Evolutionary conservation across 2,329 filamentous ascomycete genomes (phyloP).

Genomic region (Zymoseptoria ardabiliae): DNA sequence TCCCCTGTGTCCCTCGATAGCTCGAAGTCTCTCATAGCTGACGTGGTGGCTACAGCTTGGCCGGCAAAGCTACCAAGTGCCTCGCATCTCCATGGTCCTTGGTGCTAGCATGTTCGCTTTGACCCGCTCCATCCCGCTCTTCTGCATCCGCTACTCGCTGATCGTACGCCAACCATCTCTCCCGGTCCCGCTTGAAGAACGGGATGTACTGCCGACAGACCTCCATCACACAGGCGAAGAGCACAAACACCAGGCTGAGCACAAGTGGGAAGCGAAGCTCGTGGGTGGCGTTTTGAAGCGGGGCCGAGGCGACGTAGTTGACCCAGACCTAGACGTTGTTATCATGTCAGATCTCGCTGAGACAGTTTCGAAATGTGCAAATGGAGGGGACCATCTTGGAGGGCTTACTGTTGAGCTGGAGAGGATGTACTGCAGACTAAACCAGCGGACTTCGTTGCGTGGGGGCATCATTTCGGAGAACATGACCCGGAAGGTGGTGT

Average conservation of each 20-base stretch:
- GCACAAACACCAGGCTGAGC: slow-evolving; percentile 3
- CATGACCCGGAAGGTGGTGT: slow-evolving; percentile 5
- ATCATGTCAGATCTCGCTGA: not conserved
- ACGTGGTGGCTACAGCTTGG: no score
- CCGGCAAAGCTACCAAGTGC: no score
- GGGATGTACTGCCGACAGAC: no score
- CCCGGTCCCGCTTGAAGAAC: no score
- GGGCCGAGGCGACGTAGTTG: slow-evolving; percentile 10
- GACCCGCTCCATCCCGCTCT: no score
- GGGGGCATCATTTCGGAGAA: slow-evolving; percentile 10
- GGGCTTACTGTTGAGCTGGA: slow-evolving; percentile 7
- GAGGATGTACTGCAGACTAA: slow-evolving; percentile 7
- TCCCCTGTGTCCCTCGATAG: no score
- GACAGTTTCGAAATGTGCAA: not conserved
- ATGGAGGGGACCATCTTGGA: not conserved
- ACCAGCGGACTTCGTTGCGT: slow-evolving; percentile 8
- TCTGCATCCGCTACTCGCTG: no score
- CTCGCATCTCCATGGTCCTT: no score
- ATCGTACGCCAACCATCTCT: no score
- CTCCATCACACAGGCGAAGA: no score
- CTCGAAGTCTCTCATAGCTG: no score
- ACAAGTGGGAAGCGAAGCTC: slow-evolving; percentile 8
- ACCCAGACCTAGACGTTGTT: slow-evolving; percentile 7
- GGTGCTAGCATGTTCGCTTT: no score
- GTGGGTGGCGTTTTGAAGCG: slow-evolving; percentile 9